Evolutionary conservation across 169 alveolate genomes (phyloP), one percentile per base, ranked within the genome.

Genomic region (Plasmodium cynomolgi): DNA sequence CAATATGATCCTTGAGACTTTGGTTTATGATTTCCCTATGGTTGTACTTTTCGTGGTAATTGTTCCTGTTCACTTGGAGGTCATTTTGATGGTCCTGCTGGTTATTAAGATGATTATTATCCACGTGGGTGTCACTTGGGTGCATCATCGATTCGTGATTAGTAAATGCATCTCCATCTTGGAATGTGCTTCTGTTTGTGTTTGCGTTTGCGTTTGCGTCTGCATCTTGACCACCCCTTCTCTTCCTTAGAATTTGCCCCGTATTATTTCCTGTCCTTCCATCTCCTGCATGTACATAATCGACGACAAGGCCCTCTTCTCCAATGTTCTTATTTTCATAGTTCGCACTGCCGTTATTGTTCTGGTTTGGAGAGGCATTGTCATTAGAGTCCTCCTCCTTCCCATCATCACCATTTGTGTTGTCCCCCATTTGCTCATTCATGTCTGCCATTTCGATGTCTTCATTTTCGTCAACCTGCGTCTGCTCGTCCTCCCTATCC

Each of bases 1-100:
- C 82, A 31, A 88, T 79, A 88, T 88, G 94, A 33, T 88, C 94
- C 82, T 80, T 56, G 15, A 88, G 3, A 88, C 75, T 80, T 44
- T 39, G 20, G 26, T 79, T 88, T 29, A 77, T 58, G n/a, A 88
- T 62, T 37, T 79, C 83, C 34, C 29, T 47, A 58, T 62, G 94
- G 50, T 79, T 62, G 56, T 88, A 77, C 37, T 41, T 26, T 29
- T 85, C 84, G 37, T 44, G 9, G 83, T 26, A 75, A 44, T 75
- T 33, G 33, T 75, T 75, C 23, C 62, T 75, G 29, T 20, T 68
- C 77, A 68, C 39, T 68, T 29, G 77, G 15, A 9, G 77, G 6
- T 68, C 31, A 13, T 68, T 68, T 68, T 11, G 41, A 26, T 4
- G 77, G 41, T 68, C 77, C 31, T 50, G 4, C 23, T 20, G 77